phyloP scores from a whole-genome alignment of 768 basidiomycete species.

The Termitomyces sp. region DNA sequence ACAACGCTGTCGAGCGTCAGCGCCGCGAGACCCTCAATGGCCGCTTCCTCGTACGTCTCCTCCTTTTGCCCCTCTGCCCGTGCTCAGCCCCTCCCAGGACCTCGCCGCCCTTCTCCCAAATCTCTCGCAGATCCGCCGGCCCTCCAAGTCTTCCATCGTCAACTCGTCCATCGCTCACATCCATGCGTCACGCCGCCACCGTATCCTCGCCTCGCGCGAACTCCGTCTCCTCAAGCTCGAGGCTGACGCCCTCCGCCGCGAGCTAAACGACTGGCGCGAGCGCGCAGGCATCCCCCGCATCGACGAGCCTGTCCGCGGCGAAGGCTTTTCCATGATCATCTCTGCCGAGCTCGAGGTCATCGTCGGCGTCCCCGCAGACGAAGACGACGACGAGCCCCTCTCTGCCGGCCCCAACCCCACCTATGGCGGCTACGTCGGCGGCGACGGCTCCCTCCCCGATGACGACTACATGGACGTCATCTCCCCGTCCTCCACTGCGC shows the following conservation, averaged over 20 bases:
- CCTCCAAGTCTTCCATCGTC: constrained; percentile 95
- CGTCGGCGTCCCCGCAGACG: constrained; percentile 39
- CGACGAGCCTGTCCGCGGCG: constrained; percentile 68
- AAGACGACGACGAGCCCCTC: constrained; percentile 26
- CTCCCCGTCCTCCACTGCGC: constrained; percentile 6
- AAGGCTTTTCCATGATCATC: constrained; percentile 28
- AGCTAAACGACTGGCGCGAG: constrained; percentile 92
- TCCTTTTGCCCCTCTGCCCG: neutral
- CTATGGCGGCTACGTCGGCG: constrained; percentile 19
- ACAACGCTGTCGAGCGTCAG: constrained; percentile 95
- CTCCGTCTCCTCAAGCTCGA: constrained; percentile 76
- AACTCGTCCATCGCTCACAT: constrained; percentile 92
- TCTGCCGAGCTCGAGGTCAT: constrained; percentile 40
- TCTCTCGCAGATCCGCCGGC: constrained; percentile 85
- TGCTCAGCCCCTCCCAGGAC: constrained; percentile 44
- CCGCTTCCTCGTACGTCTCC: constrained; percentile 70
- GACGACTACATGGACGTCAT: constrained; percentile 16
- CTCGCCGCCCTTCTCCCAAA: constrained; percentile 90
- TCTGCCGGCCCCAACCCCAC: constrained; percentile 18
- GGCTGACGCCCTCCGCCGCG: constrained; percentile 48
- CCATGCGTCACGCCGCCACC: constrained; percentile 57
- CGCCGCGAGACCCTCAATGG: constrained; percentile 91
- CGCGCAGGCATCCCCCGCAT: constrained; percentile 64
- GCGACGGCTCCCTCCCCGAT: constrained; percentile 9
- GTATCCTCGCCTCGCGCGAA: constrained; percentile 71